A percentile compares a stretch with the other conserved stretches of the same genome.
Evolutionary conservation across 257 asterid species (phyloP).

Genomic region (Nicotiana tabacum): DNA sequence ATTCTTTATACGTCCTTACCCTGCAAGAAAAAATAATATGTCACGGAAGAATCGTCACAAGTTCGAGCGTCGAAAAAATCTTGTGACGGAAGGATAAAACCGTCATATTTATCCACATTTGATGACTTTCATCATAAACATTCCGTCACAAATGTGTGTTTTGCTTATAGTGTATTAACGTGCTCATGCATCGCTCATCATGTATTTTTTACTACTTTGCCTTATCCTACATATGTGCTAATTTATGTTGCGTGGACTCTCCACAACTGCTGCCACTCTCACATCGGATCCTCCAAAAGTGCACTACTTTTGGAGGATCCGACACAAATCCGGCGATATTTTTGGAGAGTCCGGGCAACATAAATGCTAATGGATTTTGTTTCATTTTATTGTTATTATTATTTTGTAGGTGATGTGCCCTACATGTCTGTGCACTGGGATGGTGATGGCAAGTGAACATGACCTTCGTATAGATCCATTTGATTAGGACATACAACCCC

Average conservation of each 20-base stretch:
- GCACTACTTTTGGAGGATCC: too few species aligned
- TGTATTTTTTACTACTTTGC: neutral
- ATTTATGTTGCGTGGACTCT: too few species aligned
- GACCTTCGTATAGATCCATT: constrained; percentile 87
- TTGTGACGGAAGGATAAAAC: neutral
- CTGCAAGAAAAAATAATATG: neutral
- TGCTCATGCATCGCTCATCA: neutral
- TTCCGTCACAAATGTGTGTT: neutral
- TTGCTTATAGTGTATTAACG: neutral
- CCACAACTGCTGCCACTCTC: too few species aligned
- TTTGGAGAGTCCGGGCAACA: too few species aligned
- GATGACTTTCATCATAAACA: neutral
- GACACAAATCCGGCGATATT: rapidly evolving
- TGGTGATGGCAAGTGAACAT: constrained; percentile 96
- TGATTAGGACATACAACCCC: constrained; percentile 51
- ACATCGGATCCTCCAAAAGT: too few species aligned
- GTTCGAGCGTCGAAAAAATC: neutral
- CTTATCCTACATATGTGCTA: neutral
- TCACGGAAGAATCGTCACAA: neutral
- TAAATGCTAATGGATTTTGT: neutral
- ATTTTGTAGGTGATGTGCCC: constrained; percentile 79
- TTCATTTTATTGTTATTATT: neutral
- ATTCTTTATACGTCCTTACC: neutral
- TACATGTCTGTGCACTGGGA: constrained; percentile 91
- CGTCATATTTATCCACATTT: neutral